A percentile compares a stretch with the other conserved stretches of the same genome.
Evolutionary conservation across 2,329 filamentous ascomycete genomes (phyloP).

Genomic region (Penicillium oxalicum): DNA sequence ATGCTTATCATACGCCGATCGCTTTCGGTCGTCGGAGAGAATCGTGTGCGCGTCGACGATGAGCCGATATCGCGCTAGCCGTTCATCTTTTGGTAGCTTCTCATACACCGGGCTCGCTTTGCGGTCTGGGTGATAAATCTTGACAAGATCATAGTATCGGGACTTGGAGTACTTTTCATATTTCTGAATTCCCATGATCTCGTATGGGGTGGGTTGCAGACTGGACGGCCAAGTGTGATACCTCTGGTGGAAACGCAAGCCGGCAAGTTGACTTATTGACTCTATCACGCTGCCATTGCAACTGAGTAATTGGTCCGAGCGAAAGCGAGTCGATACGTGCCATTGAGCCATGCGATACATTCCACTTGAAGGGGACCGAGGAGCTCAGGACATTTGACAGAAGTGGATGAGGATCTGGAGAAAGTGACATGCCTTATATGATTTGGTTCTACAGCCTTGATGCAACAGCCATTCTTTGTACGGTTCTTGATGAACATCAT

Average conservation of each 20-base stretch:
- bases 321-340: background rate
- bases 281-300: background rate
- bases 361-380: background rate
- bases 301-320: background rate
- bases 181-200: background rate
- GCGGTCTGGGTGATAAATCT: constrained; percentile 2
- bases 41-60: constrained; percentile 1
- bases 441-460: background rate
- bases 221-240: background rate
- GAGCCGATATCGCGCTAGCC: background rate
- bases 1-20: constrained; percentile 2
- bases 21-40: background rate
- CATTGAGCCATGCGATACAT: background rate
- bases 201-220: constrained; percentile 2
- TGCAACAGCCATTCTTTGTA: background rate
- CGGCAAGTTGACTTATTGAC: background rate
- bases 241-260: background rate
- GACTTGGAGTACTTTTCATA: background rate
- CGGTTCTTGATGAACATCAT: background rate
- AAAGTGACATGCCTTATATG: background rate
- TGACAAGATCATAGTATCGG: constrained; percentile 3
- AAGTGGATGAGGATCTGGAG: background rate
- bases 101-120: background rate
- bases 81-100: background rate
- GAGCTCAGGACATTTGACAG: background rate